Evolutionary conservation across 2,329 filamentous ascomycete genomes (phyloP).

Genomic region (Hymenoscyphus salicellus): DNA sequence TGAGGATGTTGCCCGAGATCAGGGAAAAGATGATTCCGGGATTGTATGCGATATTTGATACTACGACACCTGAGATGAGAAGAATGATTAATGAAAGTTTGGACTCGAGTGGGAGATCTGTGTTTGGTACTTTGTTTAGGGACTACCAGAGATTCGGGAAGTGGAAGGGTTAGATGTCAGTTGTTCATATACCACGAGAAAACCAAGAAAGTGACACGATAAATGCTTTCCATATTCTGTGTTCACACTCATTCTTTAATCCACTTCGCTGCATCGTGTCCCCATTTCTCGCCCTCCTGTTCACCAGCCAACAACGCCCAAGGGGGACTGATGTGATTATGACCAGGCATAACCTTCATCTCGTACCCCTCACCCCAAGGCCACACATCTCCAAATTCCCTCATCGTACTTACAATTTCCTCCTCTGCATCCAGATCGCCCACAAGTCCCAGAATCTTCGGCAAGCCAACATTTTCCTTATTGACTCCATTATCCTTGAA

Average conservation of each 20-base stretch:
- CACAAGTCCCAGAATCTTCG: slow-evolving; percentile 24
- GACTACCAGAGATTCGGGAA: slow-evolving; percentile 62
- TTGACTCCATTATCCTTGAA: slow-evolving; percentile 4
- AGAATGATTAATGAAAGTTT: slow-evolving; percentile 58
- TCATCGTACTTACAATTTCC: slow-evolving; percentile 30
- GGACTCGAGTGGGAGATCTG: slow-evolving; percentile 56
- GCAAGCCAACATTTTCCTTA: slow-evolving; percentile 20
- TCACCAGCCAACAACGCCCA: slow-evolving; percentile 30
- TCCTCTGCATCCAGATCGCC: slow-evolving; percentile 33
- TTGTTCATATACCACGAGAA: not conserved
- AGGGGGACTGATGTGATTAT: slow-evolving; percentile 35
- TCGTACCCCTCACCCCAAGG: slow-evolving; percentile 27
- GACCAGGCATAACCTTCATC: slow-evolving; percentile 24
- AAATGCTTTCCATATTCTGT: too few relatives aligned
- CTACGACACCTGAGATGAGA: slow-evolving; percentile 53
- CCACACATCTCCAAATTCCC: slow-evolving; percentile 30
- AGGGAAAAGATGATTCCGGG: slow-evolving; percentile 56
- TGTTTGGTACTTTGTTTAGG: slow-evolving; percentile 57
- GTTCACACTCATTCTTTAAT: slow-evolving; percentile 20
- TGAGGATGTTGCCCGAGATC: slow-evolving; percentile 48
- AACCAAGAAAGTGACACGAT: too few relatives aligned
- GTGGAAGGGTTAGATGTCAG: slow-evolving; percentile 45
- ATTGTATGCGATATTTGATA: slow-evolving; percentile 56
- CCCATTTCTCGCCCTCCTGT: slow-evolving; percentile 32
- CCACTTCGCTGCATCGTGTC: slow-evolving; percentile 30